phyloP scores from a whole-genome alignment of 495 filamentous ascomycete species.

The Talaromyces nanjingensis region DNA sequence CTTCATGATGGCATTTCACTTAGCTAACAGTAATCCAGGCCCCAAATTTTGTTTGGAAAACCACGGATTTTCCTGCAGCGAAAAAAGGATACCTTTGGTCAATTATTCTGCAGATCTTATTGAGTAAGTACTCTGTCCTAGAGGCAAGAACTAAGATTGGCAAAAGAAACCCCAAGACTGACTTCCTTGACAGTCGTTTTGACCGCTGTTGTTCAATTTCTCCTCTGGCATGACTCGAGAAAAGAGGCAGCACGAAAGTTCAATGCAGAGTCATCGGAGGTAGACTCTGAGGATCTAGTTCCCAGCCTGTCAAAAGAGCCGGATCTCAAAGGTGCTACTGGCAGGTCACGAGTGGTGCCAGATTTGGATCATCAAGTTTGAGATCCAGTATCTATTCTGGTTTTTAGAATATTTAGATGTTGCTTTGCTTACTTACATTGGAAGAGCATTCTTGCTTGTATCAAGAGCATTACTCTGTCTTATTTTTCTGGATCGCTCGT shows the following conservation, averaged over 20 bases:
- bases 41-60: slow-evolving; percentile 34
- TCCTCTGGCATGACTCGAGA: neutral
- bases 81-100: slow-evolving; percentile 27
- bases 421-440: too few relatives aligned
- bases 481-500: too few relatives aligned
- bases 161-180: neutral
- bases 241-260: neutral
- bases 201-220: neutral
- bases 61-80: slow-evolving; percentile 27
- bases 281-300: neutral
- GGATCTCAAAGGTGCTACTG: neutral
- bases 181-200: neutral
- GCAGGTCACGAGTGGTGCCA: neutral
- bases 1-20: neutral
- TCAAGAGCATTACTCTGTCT: too few relatives aligned
- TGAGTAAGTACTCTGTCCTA: neutral
- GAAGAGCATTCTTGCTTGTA: too few relatives aligned
- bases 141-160: neutral
- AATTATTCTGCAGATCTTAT: slow-evolving; percentile 21
- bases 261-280: neutral
- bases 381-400: neutral
- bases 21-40: slow-evolving; percentile 15
- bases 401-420: neutral
- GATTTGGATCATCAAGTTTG: neutral
- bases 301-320: neutral